Conservation (phyloP, 2,329 filamentous ascomycete genomes). For the Pleurostoma richardsiae region DNA sequence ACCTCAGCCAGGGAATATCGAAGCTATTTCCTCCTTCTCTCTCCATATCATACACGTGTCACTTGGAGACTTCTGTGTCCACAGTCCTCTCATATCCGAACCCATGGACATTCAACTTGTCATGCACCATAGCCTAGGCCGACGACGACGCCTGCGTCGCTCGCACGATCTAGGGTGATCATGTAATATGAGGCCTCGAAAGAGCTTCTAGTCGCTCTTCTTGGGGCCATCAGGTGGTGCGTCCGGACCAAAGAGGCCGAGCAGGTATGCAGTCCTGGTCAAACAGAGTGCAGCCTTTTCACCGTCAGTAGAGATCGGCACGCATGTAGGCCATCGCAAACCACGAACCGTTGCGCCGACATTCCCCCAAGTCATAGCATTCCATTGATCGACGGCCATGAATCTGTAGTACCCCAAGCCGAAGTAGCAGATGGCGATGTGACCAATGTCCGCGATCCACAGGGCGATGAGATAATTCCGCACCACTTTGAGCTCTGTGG, state of each 20-base stretch:
- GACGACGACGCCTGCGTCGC: no score
- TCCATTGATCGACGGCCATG: slow-evolving; percentile 55
- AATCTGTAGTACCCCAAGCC: slow-evolving; percentile 52
- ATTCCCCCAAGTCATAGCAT: slow-evolving; percentile 69
- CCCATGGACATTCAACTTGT: no score
- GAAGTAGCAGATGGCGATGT: slow-evolving; percentile 57
- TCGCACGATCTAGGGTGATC: no score
- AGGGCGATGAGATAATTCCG: slow-evolving; percentile 62
- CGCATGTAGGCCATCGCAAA: neutral
- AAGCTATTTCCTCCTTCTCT: no score
- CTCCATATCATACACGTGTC: no score
- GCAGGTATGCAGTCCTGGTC: slow-evolving; percentile 51
- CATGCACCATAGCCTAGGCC: no score
- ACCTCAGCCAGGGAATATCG: no score
- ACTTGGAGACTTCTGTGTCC: no score
- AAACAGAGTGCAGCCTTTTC: slow-evolving; percentile 47
- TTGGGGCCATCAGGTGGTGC: slow-evolving; percentile 10
- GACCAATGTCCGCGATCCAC: slow-evolving; percentile 62
- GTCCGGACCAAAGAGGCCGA: slow-evolving; percentile 53
- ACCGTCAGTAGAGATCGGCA: neutral
- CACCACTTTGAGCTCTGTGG: slow-evolving; percentile 60
- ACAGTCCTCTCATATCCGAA: no score
- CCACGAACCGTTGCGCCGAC: slow-evolving; percentile 54
- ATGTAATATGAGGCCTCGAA: no score
- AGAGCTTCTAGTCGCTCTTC: slow-evolving; percentile 11